Evolutionary conservation across 805 yeast genomes (phyloP).

Genomic region (Pichia paraexigua): DNA sequence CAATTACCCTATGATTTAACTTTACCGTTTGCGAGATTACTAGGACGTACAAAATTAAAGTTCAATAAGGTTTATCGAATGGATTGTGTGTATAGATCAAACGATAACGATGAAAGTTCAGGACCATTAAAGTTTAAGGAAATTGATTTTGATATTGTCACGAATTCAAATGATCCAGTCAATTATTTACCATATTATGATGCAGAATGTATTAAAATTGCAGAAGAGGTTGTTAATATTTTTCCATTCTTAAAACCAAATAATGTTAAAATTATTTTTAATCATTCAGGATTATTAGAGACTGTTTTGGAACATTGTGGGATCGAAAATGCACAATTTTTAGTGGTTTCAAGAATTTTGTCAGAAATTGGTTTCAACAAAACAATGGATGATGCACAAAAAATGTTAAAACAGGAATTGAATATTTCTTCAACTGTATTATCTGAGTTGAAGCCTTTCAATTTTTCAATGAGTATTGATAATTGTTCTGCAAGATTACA

Average conservation of each 20-base stretch:
- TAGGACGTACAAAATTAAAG: slow-evolving; percentile 55
- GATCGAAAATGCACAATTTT: slow-evolving; percentile 63
- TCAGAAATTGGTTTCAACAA: slow-evolving; percentile 70
- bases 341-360: slow-evolving; percentile 60
- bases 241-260: slow-evolving; percentile 61
- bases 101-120: slow-evolving; percentile 46
- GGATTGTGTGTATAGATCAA: slow-evolving; percentile 76
- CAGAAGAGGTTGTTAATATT: slow-evolving; percentile 59
- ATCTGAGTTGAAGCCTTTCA: slow-evolving; percentile 74
- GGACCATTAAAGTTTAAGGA: slow-evolving; percentile 76
- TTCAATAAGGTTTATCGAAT: slow-evolving; percentile 60
- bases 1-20: slow-evolving; percentile 88
- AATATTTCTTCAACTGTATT: slow-evolving; percentile 74
- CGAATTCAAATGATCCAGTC: slow-evolving; percentile 27
- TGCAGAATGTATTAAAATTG: slow-evolving; percentile 80
- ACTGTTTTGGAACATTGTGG: slow-evolving; percentile 76
- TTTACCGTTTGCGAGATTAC: slow-evolving; percentile 77
- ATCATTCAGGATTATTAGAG: slow-evolving; percentile 75
- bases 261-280: slow-evolving; percentile 54
- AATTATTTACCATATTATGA: slow-evolving; percentile 49
- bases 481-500: slow-evolving; percentile 54
- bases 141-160: slow-evolving; percentile 76
- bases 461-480: slow-evolving; percentile 64
- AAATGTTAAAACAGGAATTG: slow-evolving; percentile 47
- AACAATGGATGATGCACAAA: slow-evolving; percentile 49